Percentiles rank a stretch among this genome's conserved stretches.
Conservation (phyloP, 2,329 filamentous ascomycete genomes). For the Calonectria leucothoes region DNA sequence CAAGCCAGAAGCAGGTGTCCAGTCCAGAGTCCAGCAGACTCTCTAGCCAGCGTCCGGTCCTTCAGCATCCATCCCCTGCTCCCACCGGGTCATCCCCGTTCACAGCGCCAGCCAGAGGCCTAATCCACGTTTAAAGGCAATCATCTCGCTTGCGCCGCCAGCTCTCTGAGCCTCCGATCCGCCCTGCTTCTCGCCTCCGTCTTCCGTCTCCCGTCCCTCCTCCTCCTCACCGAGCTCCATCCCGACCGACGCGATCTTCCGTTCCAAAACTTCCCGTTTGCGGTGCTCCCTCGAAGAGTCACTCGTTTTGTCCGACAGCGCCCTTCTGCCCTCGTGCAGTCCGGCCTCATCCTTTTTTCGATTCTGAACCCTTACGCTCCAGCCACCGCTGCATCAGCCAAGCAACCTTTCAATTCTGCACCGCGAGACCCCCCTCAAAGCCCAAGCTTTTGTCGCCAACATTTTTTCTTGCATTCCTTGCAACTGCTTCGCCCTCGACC, state of each 20-base stretch:
- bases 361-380: conserved; percentile 25
- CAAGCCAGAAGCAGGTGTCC: conserved; percentile 27
- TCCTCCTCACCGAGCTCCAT: conserved; percentile 45
- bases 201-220: conserved; percentile 36
- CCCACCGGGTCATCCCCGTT: conserved; percentile 44
- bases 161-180: conserved; percentile 60
- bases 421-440: conserved; percentile 17
- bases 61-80: conserved; percentile 38
- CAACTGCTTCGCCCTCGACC: conserved; percentile 31
- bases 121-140: conserved; percentile 57
- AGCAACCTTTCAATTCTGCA: conserved; percentile 38
- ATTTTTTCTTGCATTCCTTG: conserved; percentile 17
- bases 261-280: conserved; percentile 35
- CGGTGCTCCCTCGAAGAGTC: conserved; percentile 25
- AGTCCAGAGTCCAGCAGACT: conserved; percentile 23
- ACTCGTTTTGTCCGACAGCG: conserved; percentile 28
- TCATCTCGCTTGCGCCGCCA: conserved; percentile 65
- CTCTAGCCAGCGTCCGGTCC: conserved; percentile 30
- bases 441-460: conserved; percentile 22
- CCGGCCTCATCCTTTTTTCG: conserved; percentile 23
- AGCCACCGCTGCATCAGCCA: conserved; percentile 33
- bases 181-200: conserved; percentile 44
- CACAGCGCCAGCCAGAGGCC: conserved; percentile 47
- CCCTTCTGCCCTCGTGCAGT: not conserved
- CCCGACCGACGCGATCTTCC: conserved; percentile 42